These are phyloP conservation scores for Pleurotus eryngii DNA, from an alignment of 768 basidiomycete species.

Conservation along the genomic window DNA sequence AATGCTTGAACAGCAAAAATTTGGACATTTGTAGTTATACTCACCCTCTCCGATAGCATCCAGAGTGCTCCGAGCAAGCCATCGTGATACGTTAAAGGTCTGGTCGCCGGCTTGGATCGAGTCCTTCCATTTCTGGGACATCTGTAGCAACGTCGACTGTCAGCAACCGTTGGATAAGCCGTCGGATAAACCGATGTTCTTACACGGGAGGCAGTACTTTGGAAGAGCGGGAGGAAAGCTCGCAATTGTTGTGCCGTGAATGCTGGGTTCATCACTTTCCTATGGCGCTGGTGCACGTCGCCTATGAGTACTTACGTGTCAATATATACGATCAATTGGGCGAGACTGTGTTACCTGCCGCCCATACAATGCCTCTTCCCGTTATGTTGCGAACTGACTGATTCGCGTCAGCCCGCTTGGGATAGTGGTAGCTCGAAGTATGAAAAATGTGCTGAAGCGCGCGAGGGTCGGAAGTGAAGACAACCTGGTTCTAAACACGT, in stretches of 20 bases:
- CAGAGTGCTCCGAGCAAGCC: slow-evolving; percentile 30
- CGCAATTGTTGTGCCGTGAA: slow-evolving; percentile 15
- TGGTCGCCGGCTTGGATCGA: slow-evolving; percentile 12
- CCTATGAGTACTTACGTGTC: slow-evolving; percentile 1
- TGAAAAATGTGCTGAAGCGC: slow-evolving; percentile 29
- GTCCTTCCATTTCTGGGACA: slow-evolving; percentile 25
- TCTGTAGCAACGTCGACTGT: slow-evolving; percentile 5
- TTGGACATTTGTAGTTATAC: neutral
- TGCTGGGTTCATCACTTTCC: slow-evolving; percentile 27
- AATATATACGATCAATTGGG: no score
- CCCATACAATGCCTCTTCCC: slow-evolving; percentile 25
- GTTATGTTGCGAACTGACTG: slow-evolving; percentile 15
- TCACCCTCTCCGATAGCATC: slow-evolving; percentile 37
- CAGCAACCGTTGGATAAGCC: neutral
- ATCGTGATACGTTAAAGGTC: slow-evolving; percentile 24
- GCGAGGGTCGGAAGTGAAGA: slow-evolving; percentile 30
- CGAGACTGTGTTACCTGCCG: slow-evolving; percentile 17
- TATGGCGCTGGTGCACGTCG: slow-evolving; percentile 23
- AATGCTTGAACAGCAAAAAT: neutral
- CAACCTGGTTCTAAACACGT: slow-evolving; percentile 18
- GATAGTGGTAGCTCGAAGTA: slow-evolving; percentile 27
- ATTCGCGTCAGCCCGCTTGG: slow-evolving; percentile 19
- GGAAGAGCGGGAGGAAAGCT: slow-evolving; percentile 24
- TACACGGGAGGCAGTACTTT: slow-evolving; percentile 22
- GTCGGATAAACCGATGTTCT: no score